phyloP scores from a whole-genome alignment of 148 eudicot genomes.

The Arbutus unedo region DNA sequence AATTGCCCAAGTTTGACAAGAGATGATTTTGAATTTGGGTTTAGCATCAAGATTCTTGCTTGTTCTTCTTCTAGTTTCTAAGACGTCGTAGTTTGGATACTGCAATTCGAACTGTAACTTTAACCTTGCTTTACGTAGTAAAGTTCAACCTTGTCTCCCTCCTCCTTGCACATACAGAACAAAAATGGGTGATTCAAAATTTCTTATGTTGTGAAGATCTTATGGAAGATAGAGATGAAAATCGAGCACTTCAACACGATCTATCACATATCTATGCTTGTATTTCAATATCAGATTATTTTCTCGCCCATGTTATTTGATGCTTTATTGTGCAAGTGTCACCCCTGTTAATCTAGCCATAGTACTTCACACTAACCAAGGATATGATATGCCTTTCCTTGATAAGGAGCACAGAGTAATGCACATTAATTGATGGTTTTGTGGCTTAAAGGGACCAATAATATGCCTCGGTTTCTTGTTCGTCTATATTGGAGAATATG shows the following conservation, averaged over 20 bases:
- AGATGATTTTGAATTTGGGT: not conserved
- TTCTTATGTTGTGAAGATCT: not conserved
- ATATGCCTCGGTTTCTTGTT: not conserved
- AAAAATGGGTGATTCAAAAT: not conserved
- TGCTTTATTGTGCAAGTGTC: not conserved
- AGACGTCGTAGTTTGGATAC: not conserved
- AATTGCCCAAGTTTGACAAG: not conserved
- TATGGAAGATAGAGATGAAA: not conserved
- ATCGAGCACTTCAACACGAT: not conserved
- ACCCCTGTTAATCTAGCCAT: not conserved
- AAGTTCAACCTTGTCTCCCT: not conserved
- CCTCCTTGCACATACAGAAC: not conserved
- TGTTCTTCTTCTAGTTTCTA: not conserved
- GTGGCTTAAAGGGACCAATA: not conserved
- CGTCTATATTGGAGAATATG: not conserved
- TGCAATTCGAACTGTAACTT: not conserved
- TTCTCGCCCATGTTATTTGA: not conserved
- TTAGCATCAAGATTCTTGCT: not conserved
- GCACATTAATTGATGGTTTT: not conserved
- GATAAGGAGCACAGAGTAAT: no score
- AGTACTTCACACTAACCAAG: not conserved
- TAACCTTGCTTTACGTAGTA: conserved; percentile 56
- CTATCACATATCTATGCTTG: not conserved
- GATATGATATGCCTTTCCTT: not conserved
- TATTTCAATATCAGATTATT: not conserved